Base-by-base conservation (phyloP, 441 rosid species). In the Adansonia grandidieri region DNA sequence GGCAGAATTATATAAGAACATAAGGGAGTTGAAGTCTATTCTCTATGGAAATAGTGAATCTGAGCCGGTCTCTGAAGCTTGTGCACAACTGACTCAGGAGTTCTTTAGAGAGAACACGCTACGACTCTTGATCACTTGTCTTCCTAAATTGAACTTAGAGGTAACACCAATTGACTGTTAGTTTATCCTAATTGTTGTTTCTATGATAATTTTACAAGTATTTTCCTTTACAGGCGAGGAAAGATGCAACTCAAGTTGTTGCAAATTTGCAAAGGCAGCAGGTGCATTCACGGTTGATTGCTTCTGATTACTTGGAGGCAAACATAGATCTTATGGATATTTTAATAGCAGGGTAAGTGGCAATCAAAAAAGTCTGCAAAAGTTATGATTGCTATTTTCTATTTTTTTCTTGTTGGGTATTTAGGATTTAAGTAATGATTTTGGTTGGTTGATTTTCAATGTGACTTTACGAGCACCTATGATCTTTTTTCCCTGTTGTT, bases 221-320 rank as follows among this genome's bases (percentile, higher is more conserved):
- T 71, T 53, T 53, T 28, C 28, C 71, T 80, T 76, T 87, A 83
- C 90, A 92, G 99, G 85, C 99, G 19, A 89, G 96, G 73, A 96
- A 93, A 85, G 99, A 96, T 91, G 97, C 95, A 74, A 96, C 99
- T 50, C 98, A 96, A 87, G 94, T 96, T 76, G 98, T 94, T 77
- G 99, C 98, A 40, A 96, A 92, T 88, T 85, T 96, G 78, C 99
- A 96, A 82, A 84, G 99, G 82, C 98, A 94, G 63, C 99, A 94
- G 84, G 98, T 96, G 77, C 86, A 93, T 0, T 94, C 97, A 0
- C 86, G 90, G 74, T 79, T 96, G 90, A 94, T 96, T 83, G 98
- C 98, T 0, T 96, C 97, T 82, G 98, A 93, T 60, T 94, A 91
- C 89, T 80, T 92, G 67, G 98, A 91, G 79, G 89, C 88, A 42